Evolutionary conservation across 1,284 basidiomycete species (phyloP).

Genomic region (Cronartium quercuum): DNA sequence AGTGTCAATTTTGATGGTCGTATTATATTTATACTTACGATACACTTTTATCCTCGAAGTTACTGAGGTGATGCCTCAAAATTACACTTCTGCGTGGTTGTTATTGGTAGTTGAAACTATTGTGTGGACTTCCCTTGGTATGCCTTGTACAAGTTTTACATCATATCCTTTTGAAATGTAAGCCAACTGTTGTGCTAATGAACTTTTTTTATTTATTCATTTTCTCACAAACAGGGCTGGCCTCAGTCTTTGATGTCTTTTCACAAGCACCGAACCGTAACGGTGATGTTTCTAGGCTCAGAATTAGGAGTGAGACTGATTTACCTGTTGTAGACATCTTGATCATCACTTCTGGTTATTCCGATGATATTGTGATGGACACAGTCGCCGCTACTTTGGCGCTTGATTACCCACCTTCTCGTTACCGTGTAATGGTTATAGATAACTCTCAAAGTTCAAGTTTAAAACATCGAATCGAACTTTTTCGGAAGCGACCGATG

Average conservation of each 20-base stretch:
- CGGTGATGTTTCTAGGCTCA: slow-evolving; percentile 41
- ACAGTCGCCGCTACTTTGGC: slow-evolving; percentile 44
- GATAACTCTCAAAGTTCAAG: slow-evolving; percentile 42
- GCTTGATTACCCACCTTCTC: slow-evolving; percentile 46
- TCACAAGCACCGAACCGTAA: background rate
- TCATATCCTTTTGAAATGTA: background rate
- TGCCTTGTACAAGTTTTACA: background rate
- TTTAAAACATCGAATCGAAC: slow-evolving; percentile 41
- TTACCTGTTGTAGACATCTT: slow-evolving; percentile 46
- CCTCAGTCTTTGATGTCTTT: background rate
- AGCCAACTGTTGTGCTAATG: no score
- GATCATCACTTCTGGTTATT: slow-evolving; percentile 44
- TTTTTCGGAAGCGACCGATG: slow-evolving; percentile 44
- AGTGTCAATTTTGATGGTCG: background rate
- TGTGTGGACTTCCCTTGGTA: background rate
- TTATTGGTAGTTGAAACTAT: background rate
- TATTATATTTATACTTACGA: background rate
- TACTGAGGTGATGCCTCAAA: background rate
- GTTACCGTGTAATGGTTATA: slow-evolving; percentile 46
- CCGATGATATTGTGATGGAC: slow-evolving; percentile 44
- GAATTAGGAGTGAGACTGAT: slow-evolving; percentile 44
- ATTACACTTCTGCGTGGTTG: background rate
- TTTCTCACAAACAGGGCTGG: background rate
- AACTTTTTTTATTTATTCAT: no score
- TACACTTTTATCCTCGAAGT: background rate